Evolutionary conservation across 2,329 filamentous ascomycete genomes (phyloP).

Genomic region (Alternaria sp.): DNA sequence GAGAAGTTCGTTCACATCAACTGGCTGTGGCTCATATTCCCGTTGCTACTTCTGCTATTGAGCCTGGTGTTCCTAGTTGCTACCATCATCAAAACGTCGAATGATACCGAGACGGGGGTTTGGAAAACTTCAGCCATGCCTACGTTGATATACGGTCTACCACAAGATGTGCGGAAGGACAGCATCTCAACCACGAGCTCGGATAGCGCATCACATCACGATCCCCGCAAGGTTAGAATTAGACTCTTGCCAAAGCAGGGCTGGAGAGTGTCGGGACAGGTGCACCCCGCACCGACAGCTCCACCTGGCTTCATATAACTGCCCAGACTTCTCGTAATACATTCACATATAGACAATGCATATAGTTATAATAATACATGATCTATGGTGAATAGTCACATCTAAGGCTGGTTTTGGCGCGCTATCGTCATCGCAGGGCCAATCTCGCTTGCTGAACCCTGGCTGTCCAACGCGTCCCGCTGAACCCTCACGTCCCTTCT

Average conservation of each 20-base stretch:
- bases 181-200: not conserved
- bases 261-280: conserved; percentile 31
- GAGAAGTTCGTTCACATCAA: conserved; percentile 19
- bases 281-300: not conserved
- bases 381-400: too few relatives aligned
- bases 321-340: too few relatives aligned
- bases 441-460: not conserved
- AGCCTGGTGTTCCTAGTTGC: conserved; percentile 9
- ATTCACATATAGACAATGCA: too few relatives aligned
- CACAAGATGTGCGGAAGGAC: conserved; percentile 6
- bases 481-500: not conserved
- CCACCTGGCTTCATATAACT: not conserved
- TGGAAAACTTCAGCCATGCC: conserved; percentile 43
- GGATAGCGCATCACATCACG: not conserved
- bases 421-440: not conserved
- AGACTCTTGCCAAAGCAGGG: conserved; percentile 21
- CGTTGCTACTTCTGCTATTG: conserved; percentile 5
- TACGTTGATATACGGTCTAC: conserved; percentile 28
- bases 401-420: too few relatives aligned
- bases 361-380: too few relatives aligned
- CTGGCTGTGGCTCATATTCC: conserved; percentile 38
- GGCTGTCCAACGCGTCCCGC: not conserved
- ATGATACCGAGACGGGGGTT: conserved; percentile 2
- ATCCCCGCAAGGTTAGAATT: conserved; percentile 2
- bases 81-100: conserved; percentile 14